These are phyloP conservation scores for Bipolaris sorokiniana DNA, from an alignment of 2,329 filamentous ascomycete species.

Conservation along the genomic window DNA sequence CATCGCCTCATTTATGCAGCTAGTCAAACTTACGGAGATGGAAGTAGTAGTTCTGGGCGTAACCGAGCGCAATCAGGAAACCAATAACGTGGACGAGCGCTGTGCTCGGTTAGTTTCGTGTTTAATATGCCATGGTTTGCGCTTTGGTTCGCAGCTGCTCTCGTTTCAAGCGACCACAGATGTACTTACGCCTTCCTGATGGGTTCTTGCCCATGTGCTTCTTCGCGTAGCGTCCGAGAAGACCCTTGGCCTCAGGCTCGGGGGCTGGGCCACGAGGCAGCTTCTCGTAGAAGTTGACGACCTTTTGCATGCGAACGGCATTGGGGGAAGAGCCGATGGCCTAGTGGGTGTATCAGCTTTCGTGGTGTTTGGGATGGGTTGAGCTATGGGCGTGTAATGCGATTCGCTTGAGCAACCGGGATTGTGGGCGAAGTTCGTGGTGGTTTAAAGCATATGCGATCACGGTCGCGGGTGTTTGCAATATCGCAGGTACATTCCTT, in stretches of 20 bases:
- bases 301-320: constrained; percentile 95
- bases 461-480: constrained; percentile 17
- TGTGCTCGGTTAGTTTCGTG: constrained; percentile 51
- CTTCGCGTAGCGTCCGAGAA: constrained; percentile 84
- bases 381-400: neutral
- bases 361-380: neutral
- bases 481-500: constrained; percentile 12
- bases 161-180: constrained; percentile 29
- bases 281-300: constrained; percentile 98
- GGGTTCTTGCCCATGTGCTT: constrained; percentile 94
- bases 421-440: constrained; percentile 25
- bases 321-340: constrained; percentile 93
- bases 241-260: constrained; percentile 78
- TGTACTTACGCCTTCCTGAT: constrained; percentile 78
- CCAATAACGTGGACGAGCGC: constrained; percentile 88
- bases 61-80: constrained; percentile 79
- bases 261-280: constrained; percentile 92
- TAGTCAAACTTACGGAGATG: constrained; percentile 80
- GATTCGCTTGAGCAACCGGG: neutral
- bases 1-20: constrained; percentile 11
- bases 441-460: constrained; percentile 15
- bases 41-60: constrained; percentile 99
- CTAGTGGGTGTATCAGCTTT: constrained; percentile 58
- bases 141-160: neutral
- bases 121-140: neutral